Evolutionary conservation across 108 stramenopile species (phyloP).

Genomic region (Fragilaria crotonensis): DNA sequence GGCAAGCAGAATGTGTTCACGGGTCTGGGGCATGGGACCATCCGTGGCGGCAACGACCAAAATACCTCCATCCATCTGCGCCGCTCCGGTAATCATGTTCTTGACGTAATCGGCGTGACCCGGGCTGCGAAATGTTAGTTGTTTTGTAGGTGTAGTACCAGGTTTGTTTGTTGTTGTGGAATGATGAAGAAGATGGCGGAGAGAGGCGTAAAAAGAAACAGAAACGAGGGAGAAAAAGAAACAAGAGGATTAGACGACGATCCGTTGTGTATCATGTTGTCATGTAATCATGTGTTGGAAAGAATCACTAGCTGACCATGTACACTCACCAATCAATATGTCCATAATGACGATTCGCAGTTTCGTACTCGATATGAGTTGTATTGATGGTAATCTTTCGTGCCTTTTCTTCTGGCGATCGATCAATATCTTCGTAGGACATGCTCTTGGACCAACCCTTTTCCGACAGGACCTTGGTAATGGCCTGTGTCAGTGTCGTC

Average conservation of each 20-base stretch:
- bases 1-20: conserved; percentile 98
- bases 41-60: conserved; percentile 98
- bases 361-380: conserved; percentile 97
- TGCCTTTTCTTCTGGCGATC: conserved; percentile 97
- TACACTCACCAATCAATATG: conserved; percentile 94
- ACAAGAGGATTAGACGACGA: neutral
- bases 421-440: conserved; percentile 95
- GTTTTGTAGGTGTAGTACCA: neutral
- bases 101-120: conserved; percentile 99
- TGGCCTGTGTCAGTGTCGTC: conserved; percentile 98
- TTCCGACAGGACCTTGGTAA: conserved; percentile 94
- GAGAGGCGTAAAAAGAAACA: neutral
- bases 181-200: neutral
- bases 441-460: conserved; percentile 81
- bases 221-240: conserved; percentile 3
- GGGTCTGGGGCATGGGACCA: conserved; percentile 99
- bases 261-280: neutral
- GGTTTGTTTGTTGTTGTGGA: neutral
- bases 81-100: conserved; percentile 99
- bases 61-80: conserved; percentile 99
- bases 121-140: conserved; percentile 44
- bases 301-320: neutral
- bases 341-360: conserved; percentile 93
- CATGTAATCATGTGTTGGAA: neutral
- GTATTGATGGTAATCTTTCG: conserved; percentile 94